Evolutionary conservation across 225 moss, liverwort and hornwort genomes (phyloP).

Genomic region (Ulota crispa): DNA sequence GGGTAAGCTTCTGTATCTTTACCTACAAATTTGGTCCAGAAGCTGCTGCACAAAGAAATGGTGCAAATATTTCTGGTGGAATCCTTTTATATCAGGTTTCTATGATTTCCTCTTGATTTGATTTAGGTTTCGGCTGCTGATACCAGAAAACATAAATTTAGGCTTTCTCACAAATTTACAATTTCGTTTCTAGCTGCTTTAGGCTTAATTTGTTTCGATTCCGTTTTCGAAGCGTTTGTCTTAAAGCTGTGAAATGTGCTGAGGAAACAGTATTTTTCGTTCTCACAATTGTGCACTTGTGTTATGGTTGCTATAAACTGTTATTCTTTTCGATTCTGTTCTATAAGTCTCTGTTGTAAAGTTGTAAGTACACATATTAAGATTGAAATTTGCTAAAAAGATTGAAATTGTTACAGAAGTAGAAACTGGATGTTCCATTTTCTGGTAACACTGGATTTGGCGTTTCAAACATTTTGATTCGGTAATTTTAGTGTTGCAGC

Average conservation of each 20-base stretch:
- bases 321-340: background rate
- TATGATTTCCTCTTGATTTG: background rate
- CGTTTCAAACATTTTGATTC: background rate
- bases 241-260: background rate
- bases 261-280: background rate
- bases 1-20: slow-evolving; percentile 17
- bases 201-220: background rate
- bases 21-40: slow-evolving; percentile 29
- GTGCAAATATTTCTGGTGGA: background rate
- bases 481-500: background rate
- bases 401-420: background rate
- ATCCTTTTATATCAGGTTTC: slow-evolving; percentile 23
- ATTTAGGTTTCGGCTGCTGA: background rate
- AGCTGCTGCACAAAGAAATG: slow-evolving; percentile 18
- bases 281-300: background rate
- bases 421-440: background rate
- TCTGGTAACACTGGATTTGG: background rate
- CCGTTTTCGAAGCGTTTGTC: no score
- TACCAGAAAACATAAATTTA: background rate
- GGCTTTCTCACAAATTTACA: background rate
- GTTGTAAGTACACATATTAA: background rate
- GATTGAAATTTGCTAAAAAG: background rate
- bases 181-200: background rate
- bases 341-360: background rate
- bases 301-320: background rate